These are phyloP conservation scores for Hordeum vulgare DNA, from an alignment of 176 grass and related monocot genomes.

Conservation along the genomic window DNA sequence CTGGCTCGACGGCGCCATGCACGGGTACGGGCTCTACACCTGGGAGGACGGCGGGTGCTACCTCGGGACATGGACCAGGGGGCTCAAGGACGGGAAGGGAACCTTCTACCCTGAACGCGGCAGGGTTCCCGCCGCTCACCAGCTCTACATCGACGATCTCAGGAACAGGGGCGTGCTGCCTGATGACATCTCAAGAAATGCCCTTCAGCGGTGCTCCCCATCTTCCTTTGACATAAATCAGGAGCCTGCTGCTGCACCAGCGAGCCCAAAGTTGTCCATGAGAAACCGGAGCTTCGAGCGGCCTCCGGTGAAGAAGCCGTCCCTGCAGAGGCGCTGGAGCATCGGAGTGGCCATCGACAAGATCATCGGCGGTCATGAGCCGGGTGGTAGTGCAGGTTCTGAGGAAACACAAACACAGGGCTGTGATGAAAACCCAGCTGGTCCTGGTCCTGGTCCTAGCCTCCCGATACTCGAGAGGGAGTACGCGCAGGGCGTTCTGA, in stretches of 20 bases:
- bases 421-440: too few relatives aligned
- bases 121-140: slow-evolving; percentile 49
- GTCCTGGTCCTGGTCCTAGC: too few relatives aligned
- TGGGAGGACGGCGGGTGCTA: slow-evolving; percentile 74
- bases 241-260: not conserved
- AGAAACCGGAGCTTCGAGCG: slow-evolving; percentile 27
- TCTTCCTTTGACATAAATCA: slow-evolving; percentile 39
- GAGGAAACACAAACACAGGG: slow-evolving; percentile 41
- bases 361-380: slow-evolving; percentile 55
- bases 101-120: slow-evolving; percentile 71
- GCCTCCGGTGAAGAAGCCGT: slow-evolving; percentile 37
- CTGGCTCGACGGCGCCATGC: slow-evolving; percentile 78
- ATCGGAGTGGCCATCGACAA: slow-evolving; percentile 83
- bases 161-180: slow-evolving; percentile 67
- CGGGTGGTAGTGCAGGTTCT: slow-evolving; percentile 15
- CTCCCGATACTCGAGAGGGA: slow-evolving; percentile 77
- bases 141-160: slow-evolving; percentile 54
- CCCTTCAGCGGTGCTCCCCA: slow-evolving; percentile 19
- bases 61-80: slow-evolving; percentile 87
- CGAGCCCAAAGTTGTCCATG: not conserved
- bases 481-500: slow-evolving; percentile 95
- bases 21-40: slow-evolving; percentile 74
- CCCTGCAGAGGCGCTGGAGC: slow-evolving; percentile 86
- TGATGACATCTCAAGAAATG: slow-evolving; percentile 45
- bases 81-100: slow-evolving; percentile 89